These are phyloP conservation scores for Backusella westeae DNA, from an alignment of 192 early-diverging fungal genomes.

Conservation along the genomic window DNA sequence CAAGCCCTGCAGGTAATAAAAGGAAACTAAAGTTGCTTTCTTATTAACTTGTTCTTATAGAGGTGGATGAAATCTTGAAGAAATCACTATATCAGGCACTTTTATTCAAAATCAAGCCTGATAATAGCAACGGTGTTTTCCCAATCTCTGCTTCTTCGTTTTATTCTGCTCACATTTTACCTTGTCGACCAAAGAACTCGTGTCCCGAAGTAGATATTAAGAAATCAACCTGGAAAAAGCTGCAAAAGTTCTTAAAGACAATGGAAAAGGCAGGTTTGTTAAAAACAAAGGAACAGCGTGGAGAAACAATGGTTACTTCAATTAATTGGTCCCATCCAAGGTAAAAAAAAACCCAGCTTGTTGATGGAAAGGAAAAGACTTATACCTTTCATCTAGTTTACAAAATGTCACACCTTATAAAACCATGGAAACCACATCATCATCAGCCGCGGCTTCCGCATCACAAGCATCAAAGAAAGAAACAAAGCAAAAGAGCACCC, in stretches of 20 bases:
- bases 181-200: slow-evolving; percentile 54
- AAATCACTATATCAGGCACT: slow-evolving; percentile 68
- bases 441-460: not conserved
- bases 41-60: slow-evolving; percentile 27
- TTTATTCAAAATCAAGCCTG: slow-evolving; percentile 60
- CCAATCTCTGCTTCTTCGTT: slow-evolving; percentile 76
- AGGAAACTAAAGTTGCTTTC: not conserved
- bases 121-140: slow-evolving; percentile 52
- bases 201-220: slow-evolving; percentile 73
- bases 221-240: slow-evolving; percentile 83
- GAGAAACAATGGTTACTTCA: slow-evolving; percentile 56
- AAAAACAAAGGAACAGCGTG: slow-evolving; percentile 77
- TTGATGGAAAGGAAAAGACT: not conserved
- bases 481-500: not conserved
- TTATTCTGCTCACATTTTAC: slow-evolving; percentile 75
- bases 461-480: not conserved
- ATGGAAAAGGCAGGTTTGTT: slow-evolving; percentile 83
- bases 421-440: slow-evolving; percentile 12
- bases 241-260: slow-evolving; percentile 84
- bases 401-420: slow-evolving; percentile 17
- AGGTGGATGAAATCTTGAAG: slow-evolving; percentile 77
- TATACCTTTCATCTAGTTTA: slow-evolving; percentile 1
- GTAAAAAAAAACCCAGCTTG: not conserved
- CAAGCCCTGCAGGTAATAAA: slow-evolving; percentile 6
- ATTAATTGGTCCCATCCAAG: slow-evolving; percentile 58